These are phyloP conservation scores for Phytophthora cactorum DNA, from an alignment of 352 stramenopile genomes.

Conservation along the genomic window DNA sequence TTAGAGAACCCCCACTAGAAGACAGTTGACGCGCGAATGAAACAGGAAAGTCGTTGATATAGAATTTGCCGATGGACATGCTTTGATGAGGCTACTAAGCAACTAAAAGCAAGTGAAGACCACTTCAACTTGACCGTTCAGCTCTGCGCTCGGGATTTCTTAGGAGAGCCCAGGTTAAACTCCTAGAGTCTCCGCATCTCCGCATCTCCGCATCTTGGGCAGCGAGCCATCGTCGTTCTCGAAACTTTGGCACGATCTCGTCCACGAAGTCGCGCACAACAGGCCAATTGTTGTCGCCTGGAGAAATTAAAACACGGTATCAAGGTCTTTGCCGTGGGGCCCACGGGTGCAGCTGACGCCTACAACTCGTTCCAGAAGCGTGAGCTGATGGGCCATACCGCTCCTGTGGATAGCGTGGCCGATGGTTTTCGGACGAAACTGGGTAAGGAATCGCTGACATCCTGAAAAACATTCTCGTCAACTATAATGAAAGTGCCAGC, in stretches of 20 bases:
- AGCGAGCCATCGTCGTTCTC: too few species aligned
- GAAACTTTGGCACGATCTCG: conserved; percentile 67
- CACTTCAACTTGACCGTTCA: too few species aligned
- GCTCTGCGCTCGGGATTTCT: too few species aligned
- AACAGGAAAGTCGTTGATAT: conserved; percentile 5
- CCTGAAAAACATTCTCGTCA: background rate
- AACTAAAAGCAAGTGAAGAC: too few species aligned
- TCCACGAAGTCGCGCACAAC: conserved; percentile 90
- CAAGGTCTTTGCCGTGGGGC: conserved; percentile 79
- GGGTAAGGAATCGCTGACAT: conserved; percentile 25
- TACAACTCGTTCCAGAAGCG: conserved; percentile 55
- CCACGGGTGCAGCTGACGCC: conserved; percentile 62
- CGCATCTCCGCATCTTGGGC: too few species aligned
- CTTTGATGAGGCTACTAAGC: too few species aligned
- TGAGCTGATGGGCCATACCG: conserved; percentile 48
- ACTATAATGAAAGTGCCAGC: background rate
- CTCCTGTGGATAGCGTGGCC: conserved; percentile 57
- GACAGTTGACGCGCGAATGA: conserved; percentile 2
- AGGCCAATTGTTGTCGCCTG: conserved; percentile 82
- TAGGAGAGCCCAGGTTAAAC: too few species aligned
- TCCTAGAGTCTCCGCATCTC: too few species aligned
- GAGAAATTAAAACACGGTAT: conserved; percentile 34
- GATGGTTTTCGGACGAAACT: conserved; percentile 85
- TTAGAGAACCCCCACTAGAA: conserved; percentile 20
- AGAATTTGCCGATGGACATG: background rate